Percentiles rank a stretch among this genome's conserved stretches.
phyloP scores from a whole-genome alignment of 768 basidiomycete genomes.

The Pholiota molesta region DNA sequence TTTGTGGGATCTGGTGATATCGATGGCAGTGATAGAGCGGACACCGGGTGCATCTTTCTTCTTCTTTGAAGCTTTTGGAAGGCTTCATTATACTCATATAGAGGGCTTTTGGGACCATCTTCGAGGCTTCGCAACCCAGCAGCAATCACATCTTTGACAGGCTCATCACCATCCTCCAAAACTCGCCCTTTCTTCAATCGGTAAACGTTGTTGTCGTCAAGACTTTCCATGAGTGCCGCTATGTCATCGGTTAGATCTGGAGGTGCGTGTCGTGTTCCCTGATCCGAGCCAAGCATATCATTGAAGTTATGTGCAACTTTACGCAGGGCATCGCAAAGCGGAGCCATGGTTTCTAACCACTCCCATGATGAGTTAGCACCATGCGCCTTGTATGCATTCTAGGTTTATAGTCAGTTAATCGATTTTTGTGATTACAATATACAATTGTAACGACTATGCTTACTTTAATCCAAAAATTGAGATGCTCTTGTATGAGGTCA shows the following conservation, averaged over 20 bases:
- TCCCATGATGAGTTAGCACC: conserved; percentile 37
- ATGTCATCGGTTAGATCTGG: conserved; percentile 34
- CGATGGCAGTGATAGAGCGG: conserved; percentile 8
- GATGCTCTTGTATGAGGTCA: conserved; percentile 36
- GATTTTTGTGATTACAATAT: no score
- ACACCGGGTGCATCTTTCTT: no score
- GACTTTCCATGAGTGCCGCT: conserved; percentile 21
- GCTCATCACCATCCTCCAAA: conserved; percentile 12
- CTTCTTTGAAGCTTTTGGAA: conserved; percentile 20
- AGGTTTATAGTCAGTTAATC: background rate
- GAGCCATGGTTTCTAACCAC: conserved; percentile 33
- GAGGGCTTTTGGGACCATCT: conserved; percentile 17
- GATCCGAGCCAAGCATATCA: conserved; percentile 30
- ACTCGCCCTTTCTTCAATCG: conserved; percentile 12
- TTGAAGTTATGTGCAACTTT: conserved; percentile 22
- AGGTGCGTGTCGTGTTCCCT: conserved; percentile 32
- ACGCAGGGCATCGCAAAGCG: conserved; percentile 27
- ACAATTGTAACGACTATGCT: background rate
- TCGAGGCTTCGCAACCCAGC: conserved; percentile 22
- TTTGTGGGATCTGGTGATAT: background rate
- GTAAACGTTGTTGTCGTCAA: conserved; percentile 25
- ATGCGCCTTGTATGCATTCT: conserved; percentile 30
- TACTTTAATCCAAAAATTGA: conserved; percentile 37
- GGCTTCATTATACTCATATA: conserved; percentile 28
- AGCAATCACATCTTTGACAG: conserved; percentile 18